These are phyloP conservation scores for Discostella stelligeroides DNA, from an alignment of 108 stramenopile species.

Conservation along the genomic window DNA sequence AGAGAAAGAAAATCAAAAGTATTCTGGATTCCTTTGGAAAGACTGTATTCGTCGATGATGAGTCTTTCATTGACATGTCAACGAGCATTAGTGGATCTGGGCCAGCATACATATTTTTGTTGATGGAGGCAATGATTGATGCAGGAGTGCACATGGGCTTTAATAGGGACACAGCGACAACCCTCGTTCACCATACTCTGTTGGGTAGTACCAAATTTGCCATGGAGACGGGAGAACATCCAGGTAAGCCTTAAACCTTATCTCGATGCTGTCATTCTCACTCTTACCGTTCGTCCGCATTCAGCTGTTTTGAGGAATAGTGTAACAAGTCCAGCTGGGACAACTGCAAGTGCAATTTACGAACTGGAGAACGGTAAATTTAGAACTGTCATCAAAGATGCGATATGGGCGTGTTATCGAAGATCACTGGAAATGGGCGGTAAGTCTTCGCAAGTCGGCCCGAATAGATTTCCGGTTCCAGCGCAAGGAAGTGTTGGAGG, in stretches of 20 bases:
- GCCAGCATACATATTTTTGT: constrained; percentile 92
- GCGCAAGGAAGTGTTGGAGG: constrained; percentile 1
- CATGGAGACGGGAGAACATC: constrained; percentile 83
- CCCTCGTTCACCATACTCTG: constrained; percentile 76
- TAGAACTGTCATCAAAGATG: constrained; percentile 88
- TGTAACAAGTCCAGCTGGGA: constrained; percentile 94
- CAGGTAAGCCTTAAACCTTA: constrained; percentile 14
- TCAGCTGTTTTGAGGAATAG: constrained; percentile 78
- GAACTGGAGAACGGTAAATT: constrained; percentile 92
- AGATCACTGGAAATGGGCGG: constrained; percentile 74
- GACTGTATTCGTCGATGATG: constrained; percentile 87
- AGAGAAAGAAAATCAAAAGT: constrained; percentile 58
- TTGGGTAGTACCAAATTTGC: constrained; percentile 86
- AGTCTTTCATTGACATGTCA: constrained; percentile 90
- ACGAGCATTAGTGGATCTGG: constrained; percentile 89
- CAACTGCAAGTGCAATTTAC: constrained; percentile 92
- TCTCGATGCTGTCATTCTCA: too few relatives aligned
- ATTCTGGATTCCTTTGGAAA: constrained; percentile 79
- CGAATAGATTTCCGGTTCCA: constrained; percentile 13
- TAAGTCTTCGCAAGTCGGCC: constrained; percentile 27
- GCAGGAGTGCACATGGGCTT: constrained; percentile 96
- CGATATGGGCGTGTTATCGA: constrained; percentile 91
- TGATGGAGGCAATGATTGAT: constrained; percentile 94
- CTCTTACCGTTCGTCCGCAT: background rate
- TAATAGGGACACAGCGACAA: constrained; percentile 74